Percentiles rank a stretch among this genome's conserved stretches.
These are phyloP conservation scores for Candida coleopterorum DNA, from an alignment of 805 yeast species.

Conservation along the genomic window DNA sequence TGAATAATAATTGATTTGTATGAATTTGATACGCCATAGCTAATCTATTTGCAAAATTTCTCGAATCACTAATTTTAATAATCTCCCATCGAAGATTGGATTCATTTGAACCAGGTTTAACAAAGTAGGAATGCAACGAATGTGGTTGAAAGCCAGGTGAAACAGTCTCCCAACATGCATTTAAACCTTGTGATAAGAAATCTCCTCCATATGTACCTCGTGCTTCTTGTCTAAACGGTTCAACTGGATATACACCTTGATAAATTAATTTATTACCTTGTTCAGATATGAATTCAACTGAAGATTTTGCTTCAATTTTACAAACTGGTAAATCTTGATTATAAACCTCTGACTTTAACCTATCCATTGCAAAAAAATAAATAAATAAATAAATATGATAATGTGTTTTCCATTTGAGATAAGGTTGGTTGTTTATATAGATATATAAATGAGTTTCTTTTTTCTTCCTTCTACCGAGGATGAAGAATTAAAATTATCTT, in stretches of 20 bases:
- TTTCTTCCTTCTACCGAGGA: too few relatives aligned
- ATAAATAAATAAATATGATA: not conserved
- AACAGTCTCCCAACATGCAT: conserved; percentile 32
- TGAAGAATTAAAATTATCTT: too few relatives aligned
- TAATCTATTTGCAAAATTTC: conserved; percentile 29
- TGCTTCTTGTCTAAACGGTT: conserved; percentile 16
- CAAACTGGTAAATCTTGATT: conserved; percentile 8
- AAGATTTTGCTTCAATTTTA: conserved; percentile 15
- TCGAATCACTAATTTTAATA: conserved; percentile 26
- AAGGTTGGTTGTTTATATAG: too few relatives aligned
- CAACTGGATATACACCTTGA: conserved; percentile 17
- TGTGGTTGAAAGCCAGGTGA: conserved; percentile 26
- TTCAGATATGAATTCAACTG: conserved; percentile 6
- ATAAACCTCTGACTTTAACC: conserved; percentile 11
- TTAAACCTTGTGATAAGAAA: conserved; percentile 28
- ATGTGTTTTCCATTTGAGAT: too few relatives aligned
- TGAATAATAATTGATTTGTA: conserved; percentile 21
- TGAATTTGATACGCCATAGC: conserved; percentile 26
- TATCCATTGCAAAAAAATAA: conserved; percentile 4
- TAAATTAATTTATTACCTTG: conserved; percentile 7
- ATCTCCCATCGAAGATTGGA: conserved; percentile 27
- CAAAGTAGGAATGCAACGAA: conserved; percentile 36
- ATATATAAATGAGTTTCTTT: too few relatives aligned
- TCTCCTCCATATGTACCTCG: conserved; percentile 42
- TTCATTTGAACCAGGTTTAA: conserved; percentile 29